Conservation (phyloP, 2,329 filamentous ascomycete species). For the Verticillium klebahnii region DNA sequence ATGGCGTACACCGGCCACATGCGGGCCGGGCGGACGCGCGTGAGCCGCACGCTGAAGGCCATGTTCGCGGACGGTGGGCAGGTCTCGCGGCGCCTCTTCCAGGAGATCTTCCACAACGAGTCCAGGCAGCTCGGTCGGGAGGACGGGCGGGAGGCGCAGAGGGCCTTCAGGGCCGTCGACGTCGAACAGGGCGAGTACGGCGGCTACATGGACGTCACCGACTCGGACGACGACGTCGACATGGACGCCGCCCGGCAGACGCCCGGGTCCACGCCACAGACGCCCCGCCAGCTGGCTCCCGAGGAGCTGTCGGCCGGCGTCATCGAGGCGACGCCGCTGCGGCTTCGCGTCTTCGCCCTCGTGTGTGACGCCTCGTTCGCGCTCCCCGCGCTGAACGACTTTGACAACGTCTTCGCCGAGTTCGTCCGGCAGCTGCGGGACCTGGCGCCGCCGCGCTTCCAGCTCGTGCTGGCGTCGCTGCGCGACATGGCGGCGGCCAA, state of each 20-base stretch:
- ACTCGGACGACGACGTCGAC: constrained; percentile 13
- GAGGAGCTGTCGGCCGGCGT: constrained; percentile 33
- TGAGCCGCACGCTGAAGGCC: constrained; percentile 57
- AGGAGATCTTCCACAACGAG: constrained; percentile 66
- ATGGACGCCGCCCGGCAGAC: constrained; percentile 9
- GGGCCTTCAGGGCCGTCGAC: constrained; percentile 38
- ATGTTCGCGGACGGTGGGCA: constrained; percentile 61
- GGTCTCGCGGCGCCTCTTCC: constrained; percentile 50
- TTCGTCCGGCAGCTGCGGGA: constrained; percentile 52
- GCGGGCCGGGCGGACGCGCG: constrained; percentile 37
- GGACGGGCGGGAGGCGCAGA: constrained; percentile 43
- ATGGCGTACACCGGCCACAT: constrained; percentile 51
- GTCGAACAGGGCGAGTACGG: constrained; percentile 56
- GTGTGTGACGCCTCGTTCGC: constrained; percentile 42
- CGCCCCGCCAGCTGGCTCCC: constrained; percentile 9
- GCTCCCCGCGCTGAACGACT: constrained; percentile 35
- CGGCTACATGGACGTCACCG: constrained; percentile 38
- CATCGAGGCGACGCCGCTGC: constrained; percentile 54
- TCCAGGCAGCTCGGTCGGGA: constrained; percentile 38
- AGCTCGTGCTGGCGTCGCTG: constrained; percentile 40
- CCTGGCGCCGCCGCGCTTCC: constrained; percentile 54
- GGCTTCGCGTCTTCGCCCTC: constrained; percentile 59
- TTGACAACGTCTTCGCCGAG: constrained; percentile 54
- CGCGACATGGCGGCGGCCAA: constrained; percentile 1
- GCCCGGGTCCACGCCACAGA: constrained; percentile 1